Evolutionary conservation across 129 eudicot genomes (phyloP).

Genomic region (Pseudognaphalium luteoalbum): DNA sequence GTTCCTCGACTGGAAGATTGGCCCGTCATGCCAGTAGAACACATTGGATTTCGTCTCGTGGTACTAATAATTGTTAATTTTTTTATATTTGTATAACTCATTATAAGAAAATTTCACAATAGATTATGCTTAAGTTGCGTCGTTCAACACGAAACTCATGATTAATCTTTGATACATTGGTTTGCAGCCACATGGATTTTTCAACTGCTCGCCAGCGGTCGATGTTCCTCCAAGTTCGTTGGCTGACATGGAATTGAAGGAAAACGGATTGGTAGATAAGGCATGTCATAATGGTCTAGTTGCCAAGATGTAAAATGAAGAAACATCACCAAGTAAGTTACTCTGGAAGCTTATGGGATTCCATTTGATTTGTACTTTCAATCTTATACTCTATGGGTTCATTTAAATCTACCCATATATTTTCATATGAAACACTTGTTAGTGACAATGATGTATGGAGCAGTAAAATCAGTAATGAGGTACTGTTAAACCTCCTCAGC

Average conservation of each 20-base stretch:
- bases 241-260: constrained; percentile 50
- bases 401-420: not conserved
- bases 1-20: constrained; percentile 76
- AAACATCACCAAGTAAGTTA: constrained; percentile 3
- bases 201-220: constrained; percentile 69
- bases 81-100: not conserved
- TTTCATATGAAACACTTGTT: not conserved
- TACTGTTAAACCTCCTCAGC: not conserved
- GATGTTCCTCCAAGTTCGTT: constrained; percentile 62
- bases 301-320: constrained; percentile 47
- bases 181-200: constrained; percentile 74
- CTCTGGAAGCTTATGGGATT: not conserved
- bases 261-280: constrained; percentile 51
- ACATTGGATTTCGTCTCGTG: constrained; percentile 66
- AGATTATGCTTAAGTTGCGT: not conserved
- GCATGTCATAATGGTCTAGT: constrained; percentile 47
- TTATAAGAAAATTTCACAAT: not conserved
- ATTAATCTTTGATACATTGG: constrained; percentile 15
- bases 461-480: not conserved
- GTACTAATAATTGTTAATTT: constrained; percentile 32
- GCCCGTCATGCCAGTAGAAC: constrained; percentile 84
- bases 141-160: not conserved
- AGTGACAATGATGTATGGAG: not conserved
- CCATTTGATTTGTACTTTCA: not conserved
- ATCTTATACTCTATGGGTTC: not conserved